phyloP scores from a whole-genome alignment of 305 asterid genomes.

The Euphrasia arctica region DNA sequence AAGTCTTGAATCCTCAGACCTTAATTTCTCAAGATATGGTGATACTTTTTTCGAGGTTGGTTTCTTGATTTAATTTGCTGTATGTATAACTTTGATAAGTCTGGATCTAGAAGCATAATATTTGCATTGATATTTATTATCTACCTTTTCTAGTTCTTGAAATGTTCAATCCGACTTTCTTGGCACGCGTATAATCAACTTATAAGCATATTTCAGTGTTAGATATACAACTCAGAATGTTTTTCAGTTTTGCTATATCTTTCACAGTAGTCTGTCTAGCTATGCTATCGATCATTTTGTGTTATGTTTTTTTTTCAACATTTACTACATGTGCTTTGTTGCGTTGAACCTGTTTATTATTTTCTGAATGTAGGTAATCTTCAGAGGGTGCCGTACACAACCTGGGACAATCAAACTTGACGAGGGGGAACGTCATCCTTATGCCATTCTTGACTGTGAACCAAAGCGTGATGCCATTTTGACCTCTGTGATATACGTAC shows the following conservation, averaged over 20 bases:
- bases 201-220: background rate
- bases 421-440: constrained; percentile 97
- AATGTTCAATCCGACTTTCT: background rate
- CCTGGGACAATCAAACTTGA: constrained; percentile 97
- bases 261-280: constrained; percentile 3
- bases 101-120: constrained; percentile 5
- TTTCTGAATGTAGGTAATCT: constrained; percentile 60
- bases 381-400: constrained; percentile 94
- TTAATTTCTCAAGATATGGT: constrained; percentile 91
- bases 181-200: constrained; percentile 4
- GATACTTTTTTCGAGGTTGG: constrained; percentile 93
- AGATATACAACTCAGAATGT: background rate
- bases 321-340: constrained; percentile 10
- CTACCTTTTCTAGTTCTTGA: background rate
- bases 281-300: background rate
- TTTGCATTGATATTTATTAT: constrained; percentile 1
- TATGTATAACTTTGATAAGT: background rate
- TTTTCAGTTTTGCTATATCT: background rate
- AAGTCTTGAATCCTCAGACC: constrained; percentile 85
- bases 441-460: constrained; percentile 79
- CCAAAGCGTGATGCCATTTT: constrained; percentile 83
- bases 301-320: background rate
- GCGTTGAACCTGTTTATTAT: constrained; percentile 11
- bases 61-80: constrained; percentile 3
- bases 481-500: constrained; percentile 87